Evolutionary conservation across 306 rosid species (phyloP), one percentile per base, ranked within the genome.

Genomic region (Prunus persica): DNA sequence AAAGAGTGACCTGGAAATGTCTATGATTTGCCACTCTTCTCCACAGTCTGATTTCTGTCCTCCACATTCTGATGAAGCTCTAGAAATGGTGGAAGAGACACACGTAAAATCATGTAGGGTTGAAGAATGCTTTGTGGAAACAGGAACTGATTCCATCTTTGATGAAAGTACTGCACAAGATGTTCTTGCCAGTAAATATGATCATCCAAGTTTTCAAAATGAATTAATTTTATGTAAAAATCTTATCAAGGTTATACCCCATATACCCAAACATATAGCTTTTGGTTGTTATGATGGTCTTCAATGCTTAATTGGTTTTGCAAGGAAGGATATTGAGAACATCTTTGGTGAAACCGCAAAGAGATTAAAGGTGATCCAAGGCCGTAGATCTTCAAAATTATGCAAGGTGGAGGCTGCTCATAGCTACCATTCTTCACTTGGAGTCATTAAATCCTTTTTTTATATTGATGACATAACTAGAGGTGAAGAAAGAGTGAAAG

Each of bases 391-490:
- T 51, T 19, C 49, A 30, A 49, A 49, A 9, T 12, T 30, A 30
- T 18, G 2, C 46, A 50, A 28, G 52, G 7, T 56, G 22, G 54
- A 72, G 49, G 51, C 20, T 34, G 20, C 54, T 34, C 5, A 12
- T 47, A 56, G 3, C 20, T 22, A 52, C 63, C 49, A 30, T 11
- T 19, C 25, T 56, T 72, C 76, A 38, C 20, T 0, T 54, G 50
- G 49, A 47, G 16, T 46, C 18, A 30, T 45, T 6, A 47, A 50
- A 20, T 20, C 51, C 10, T 27, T 2, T 47, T 32, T 74, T 32
- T 63, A 49, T 62, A 13, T 74, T 62, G 78, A 76, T 34, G 73
- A 76, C 73, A 51, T 76, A 47, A 24, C 66, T 22, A 76, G 46
- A 76, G 79, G 79, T 65, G 73, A 65, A 24, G 73, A 54, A 41